Evolutionary conservation across 169 alveolate genomes (phyloP), one percentile per base, ranked within the genome.

Genomic region (Cryptosporidium viatorum): DNA sequence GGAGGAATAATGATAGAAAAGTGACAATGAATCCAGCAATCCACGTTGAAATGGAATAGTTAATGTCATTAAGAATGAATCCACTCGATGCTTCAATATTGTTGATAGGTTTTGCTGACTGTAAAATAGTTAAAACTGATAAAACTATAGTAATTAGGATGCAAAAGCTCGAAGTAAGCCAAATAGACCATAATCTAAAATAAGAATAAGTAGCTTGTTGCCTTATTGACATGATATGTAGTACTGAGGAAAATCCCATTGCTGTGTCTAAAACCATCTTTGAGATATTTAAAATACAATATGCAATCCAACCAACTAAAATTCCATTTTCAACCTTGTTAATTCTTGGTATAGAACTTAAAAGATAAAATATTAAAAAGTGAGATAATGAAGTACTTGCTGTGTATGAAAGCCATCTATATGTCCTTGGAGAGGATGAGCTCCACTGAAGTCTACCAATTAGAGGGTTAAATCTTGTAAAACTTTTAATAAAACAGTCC

Each of bases 21-120:
- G 89, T 62, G 31, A 80, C 60, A 4, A 67, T 43, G 26, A 80
- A 80, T 23, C 73, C 75, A 14, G 89, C 89, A 14, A 80, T 80
- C 89, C 89, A 80, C 14, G 89, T 80, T 26, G 80, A 59, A 48
- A 80, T 80, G n/a, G 89, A 59, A 45, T 62, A 80, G 33, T 80
- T 62, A 12, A 80, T 80, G 18, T 80, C 89, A 62, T 80, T 80
- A 4, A 80, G 67, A n/a, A 80, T 59, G 51, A 80, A 62, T 8
- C 75, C 68, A 65, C 75, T 80, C 0, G 89, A 80, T 8, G 80
- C 62, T 29, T 37, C 89, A 23, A 65, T 80, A 21, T 80, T 80
- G 55, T 80, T 80, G 37, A 29, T 52, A 1, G 73, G 75, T 9
- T 80, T 80, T 60, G 62, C 59, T 23, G 89, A 80, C 26, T 80